Evolutionary conservation across 2,329 filamentous ascomycete genomes (phyloP), one percentile per base, ranked within the genome.

Genomic region (Fusarium kyushuense): DNA sequence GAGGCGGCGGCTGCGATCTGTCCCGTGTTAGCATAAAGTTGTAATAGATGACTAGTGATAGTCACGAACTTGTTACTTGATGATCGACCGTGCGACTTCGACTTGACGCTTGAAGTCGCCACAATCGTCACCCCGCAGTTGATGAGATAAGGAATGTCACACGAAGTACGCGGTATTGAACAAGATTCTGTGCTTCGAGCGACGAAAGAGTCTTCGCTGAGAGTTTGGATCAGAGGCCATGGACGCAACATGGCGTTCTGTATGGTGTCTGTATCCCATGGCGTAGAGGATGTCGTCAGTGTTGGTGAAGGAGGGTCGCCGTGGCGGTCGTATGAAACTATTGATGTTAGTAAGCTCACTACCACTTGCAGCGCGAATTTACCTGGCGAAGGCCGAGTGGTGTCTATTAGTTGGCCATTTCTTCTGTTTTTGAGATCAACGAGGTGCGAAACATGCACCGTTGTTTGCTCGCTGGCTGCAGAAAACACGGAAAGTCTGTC

Each of bases 131-230:
- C 67, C 13, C 69, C 63, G 6, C 67, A 70, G 3, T 49, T 65
- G 12, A 70, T 41, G 21, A 65, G 47, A n/a, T 38, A 53, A 0
- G 54, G 42, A 2, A 33, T 23, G 5, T 70, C 67, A 11, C 23
- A 19, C 2, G 45, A 27, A 13, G 58, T 68, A 11, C 67, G 63
- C 1, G 38, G 19, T 16, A 46, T 47, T 5, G 53, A 61, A 1
- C 59, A 70, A 4, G 66, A 54, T 38, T 70, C 63, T 5, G 67
- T 70, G n/a, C 67, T 70, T 21, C 67, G 54, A 1, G 60, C 60
- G 14, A 70, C 13, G 30, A 68, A 70, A 0, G 67, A 70, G 8
- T 67, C 67, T 14, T 68, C 53, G 9, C 63, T 63, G 2, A 70
- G 48, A 5, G 59, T 46, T 43, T 70, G 67, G 3, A 70, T 23